Evolutionary conservation across 352 stramenopile genomes (phyloP).

Genomic region (Phytophthora ohioensis): DNA sequence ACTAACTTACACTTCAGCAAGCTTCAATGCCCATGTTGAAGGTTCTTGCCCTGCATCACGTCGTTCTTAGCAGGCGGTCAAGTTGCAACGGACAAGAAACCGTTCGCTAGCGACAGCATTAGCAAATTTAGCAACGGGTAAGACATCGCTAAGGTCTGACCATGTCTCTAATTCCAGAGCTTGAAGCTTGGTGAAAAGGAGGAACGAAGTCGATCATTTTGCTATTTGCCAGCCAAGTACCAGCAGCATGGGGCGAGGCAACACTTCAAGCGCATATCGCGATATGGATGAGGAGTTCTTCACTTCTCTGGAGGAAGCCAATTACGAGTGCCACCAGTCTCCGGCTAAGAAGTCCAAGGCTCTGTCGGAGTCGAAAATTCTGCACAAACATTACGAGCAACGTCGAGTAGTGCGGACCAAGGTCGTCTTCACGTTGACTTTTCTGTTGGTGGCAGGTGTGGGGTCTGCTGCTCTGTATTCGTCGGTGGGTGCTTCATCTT

Average conservation of each 20-base stretch:
- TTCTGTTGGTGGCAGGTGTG: slow-evolving; percentile 27
- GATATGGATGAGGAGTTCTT: slow-evolving; percentile 49
- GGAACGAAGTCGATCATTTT: not conserved
- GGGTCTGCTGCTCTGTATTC: slow-evolving; percentile 22
- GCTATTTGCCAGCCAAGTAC: slow-evolving; percentile 7
- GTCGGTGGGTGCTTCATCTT: slow-evolving; percentile 15
- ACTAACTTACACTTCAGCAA: too few species aligned
- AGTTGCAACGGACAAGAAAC: slow-evolving; percentile 23
- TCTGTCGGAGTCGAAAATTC: slow-evolving; percentile 37
- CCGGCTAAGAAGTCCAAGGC: slow-evolving; percentile 16
- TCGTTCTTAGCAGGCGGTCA: not conserved
- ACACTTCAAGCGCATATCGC: slow-evolving; percentile 29
- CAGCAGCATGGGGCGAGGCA: slow-evolving; percentile 18
- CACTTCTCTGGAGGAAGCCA: slow-evolving; percentile 30
- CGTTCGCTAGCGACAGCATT: not conserved
- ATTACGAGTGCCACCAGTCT: slow-evolving; percentile 42
- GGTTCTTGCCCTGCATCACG: too few species aligned
- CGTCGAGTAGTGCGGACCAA: slow-evolving; percentile 34
- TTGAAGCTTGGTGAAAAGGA: not conserved
- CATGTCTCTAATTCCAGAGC: not conserved
- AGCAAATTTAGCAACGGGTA: slow-evolving; percentile 14
- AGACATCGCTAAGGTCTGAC: not conserved
- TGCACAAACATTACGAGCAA: slow-evolving; percentile 29
- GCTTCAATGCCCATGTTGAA: not conserved
- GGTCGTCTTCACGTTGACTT: slow-evolving; percentile 22